A percentile compares a stretch with the other conserved stretches of the same genome.
Conservation (phyloP, 108 stramenopile genomes). For the Schizochytrium sp. region DNA sequence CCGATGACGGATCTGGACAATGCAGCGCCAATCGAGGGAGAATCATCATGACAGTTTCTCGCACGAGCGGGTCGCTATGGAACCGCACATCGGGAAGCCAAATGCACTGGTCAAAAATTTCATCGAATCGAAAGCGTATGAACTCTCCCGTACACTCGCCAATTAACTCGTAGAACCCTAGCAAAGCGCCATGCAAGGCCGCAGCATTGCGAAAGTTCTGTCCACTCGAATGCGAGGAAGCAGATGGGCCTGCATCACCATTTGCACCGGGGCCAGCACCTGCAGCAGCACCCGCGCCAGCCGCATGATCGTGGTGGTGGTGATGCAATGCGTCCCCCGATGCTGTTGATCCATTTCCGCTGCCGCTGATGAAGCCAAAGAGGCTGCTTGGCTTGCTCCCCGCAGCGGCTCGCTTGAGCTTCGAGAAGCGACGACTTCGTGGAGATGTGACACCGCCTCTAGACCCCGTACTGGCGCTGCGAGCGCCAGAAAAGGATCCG, state of each 20-base stretch:
- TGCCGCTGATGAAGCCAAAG: not conserved
- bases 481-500: too few species aligned
- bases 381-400: not conserved
- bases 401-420: not conserved
- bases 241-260: too few species aligned
- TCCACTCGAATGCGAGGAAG: too few species aligned
- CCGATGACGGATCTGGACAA: not conserved
- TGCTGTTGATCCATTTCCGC: too few species aligned
- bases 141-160: slow-evolving; percentile 10
- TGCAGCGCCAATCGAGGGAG: not conserved
- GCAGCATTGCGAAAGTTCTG: not conserved
- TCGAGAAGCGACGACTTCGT: not conserved
- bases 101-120: not conserved
- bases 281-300: too few species aligned
- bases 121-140: not conserved
- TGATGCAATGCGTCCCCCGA: too few species aligned
- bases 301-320: too few species aligned
- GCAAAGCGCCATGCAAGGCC: not conserved
- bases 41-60: slow-evolving; percentile 11
- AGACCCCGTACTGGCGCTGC: too few species aligned
- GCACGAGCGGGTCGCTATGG: not conserved
- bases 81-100: not conserved
- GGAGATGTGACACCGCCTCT: too few species aligned
- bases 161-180: not conserved
- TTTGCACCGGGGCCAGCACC: too few species aligned